Conservation (phyloP, 352 stramenopile species). For the Phytophthora tentaculata region DNA sequence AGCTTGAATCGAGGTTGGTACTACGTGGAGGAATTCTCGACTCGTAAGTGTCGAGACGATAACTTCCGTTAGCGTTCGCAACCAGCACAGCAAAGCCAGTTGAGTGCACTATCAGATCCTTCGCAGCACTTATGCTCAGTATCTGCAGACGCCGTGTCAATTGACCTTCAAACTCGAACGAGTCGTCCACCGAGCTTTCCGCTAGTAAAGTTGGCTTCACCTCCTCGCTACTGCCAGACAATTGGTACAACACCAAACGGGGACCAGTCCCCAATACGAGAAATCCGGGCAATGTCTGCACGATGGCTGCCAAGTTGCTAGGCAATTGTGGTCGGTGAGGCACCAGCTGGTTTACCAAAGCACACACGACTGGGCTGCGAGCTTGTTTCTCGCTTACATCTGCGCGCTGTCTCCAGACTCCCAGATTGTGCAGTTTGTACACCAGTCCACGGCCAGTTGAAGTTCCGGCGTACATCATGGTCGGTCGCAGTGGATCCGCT, state of each 20-base stretch:
- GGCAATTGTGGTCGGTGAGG: constrained; percentile 4
- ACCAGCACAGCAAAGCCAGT: constrained; percentile 25
- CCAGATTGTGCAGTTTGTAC: constrained; percentile 38
- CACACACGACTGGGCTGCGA: constrained; percentile 19
- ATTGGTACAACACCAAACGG: constrained; percentile 35
- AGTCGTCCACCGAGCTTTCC: constrained; percentile 15
- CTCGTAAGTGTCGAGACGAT: constrained; percentile 25
- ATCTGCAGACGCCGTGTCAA: constrained; percentile 2
- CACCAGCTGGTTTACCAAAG: constrained; percentile 32
- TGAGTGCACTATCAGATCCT: constrained; percentile 26
- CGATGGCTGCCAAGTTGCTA: constrained; percentile 4
- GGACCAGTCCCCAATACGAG: constrained; percentile 24
- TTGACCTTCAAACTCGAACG: constrained; percentile 2
- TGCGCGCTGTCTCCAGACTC: constrained; percentile 17
- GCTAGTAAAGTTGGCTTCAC: constrained; percentile 29
- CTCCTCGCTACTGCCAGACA: constrained; percentile 27
- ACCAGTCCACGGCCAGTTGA: constrained; percentile 33
- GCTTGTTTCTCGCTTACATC: constrained; percentile 7
- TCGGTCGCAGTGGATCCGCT: constrained; percentile 25
- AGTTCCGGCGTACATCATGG: constrained; percentile 32
- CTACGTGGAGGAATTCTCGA: constrained; percentile 31
- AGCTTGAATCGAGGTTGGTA: constrained; percentile 34
- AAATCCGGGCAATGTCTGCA: constrained; percentile 37
- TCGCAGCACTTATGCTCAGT: constrained; percentile 14
- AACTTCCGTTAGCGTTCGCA: background rate